Evolutionary conservation across 371 early-diverging fungal species (phyloP).

Genomic region (Batkoa obscura): DNA sequence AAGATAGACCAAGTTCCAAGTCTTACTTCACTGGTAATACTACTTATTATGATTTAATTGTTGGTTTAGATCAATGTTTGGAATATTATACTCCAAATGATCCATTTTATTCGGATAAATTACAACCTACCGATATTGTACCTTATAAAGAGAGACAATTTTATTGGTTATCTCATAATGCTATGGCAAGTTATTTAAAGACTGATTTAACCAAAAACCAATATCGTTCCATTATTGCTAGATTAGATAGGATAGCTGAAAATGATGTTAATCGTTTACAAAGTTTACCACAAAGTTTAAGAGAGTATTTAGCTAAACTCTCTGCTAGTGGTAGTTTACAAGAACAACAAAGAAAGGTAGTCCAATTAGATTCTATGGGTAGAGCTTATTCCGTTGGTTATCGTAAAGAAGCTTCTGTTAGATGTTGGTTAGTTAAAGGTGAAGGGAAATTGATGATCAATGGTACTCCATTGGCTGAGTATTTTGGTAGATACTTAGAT

Average conservation of each 20-base stretch:
- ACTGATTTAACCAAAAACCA: constrained; percentile 41
- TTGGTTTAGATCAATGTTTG: constrained; percentile 41
- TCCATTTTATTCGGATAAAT: constrained; percentile 9
- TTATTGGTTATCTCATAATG: constrained; percentile 29
- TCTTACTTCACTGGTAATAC: constrained; percentile 84
- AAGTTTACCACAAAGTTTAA: background rate
- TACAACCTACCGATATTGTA: constrained; percentile 8
- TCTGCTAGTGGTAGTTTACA: constrained; percentile 14
- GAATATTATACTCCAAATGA: constrained; percentile 20
- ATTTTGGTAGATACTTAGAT: constrained; percentile 49
- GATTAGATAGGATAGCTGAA: constrained; percentile 16
- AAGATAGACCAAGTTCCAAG: constrained; percentile 27
- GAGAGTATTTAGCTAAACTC: constrained; percentile 20
- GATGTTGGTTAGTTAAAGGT: constrained; percentile 56
- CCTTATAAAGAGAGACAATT: constrained; percentile 10
- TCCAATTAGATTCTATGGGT: constrained; percentile 48
- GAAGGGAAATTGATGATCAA: constrained; percentile 64
- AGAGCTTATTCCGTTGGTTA: constrained; percentile 63
- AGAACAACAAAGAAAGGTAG: constrained; percentile 13
- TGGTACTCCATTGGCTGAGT: constrained; percentile 49
- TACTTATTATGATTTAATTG: constrained; percentile 51
- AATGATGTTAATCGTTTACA: background rate
- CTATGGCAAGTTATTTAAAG: constrained; percentile 27
- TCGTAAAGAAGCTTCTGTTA: constrained; percentile 67
- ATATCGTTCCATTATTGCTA: constrained; percentile 31